A percentile compares a stretch with the other conserved stretches of the same genome.
These are phyloP conservation scores for Lavandula angustifolia DNA, from an alignment of 257 asterid genomes.

Conservation along the genomic window DNA sequence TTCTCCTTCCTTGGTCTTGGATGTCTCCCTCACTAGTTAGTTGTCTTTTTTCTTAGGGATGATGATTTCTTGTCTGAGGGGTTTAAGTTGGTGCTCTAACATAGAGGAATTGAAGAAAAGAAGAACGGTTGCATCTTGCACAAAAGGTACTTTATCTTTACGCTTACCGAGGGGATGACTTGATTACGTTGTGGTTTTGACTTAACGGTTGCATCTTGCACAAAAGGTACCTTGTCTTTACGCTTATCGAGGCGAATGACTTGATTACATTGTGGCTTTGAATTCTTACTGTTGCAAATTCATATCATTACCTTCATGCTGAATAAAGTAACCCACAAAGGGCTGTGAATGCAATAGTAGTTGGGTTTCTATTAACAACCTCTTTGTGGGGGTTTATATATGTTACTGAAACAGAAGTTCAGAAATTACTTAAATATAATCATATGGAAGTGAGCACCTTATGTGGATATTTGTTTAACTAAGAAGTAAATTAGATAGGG, in stretches of 20 bases:
- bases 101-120: not conserved
- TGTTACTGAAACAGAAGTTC: conserved; percentile 9
- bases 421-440: not conserved
- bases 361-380: not conserved
- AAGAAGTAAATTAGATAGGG: not conserved
- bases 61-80: conserved; percentile 47
- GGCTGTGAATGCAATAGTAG: not conserved
- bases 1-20: not conserved
- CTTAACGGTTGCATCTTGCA: conserved; percentile 21
- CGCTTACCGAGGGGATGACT: not conserved
- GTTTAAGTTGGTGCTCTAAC: conserved; percentile 42
- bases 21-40: conserved; percentile 3
- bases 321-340: conserved; percentile 3
- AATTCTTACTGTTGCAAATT: not conserved
- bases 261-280: conserved; percentile 20
- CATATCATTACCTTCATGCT: not conserved
- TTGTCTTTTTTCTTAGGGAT: conserved; percentile 30
- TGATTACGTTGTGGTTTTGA: conserved; percentile 20
- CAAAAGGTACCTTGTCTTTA: conserved; percentile 21
- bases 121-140: conserved; percentile 22
- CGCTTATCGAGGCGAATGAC: not conserved
- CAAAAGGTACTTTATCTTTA: conserved; percentile 20
- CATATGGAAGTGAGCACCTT: not conserved
- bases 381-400: not conserved
- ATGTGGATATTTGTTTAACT: not conserved